A percentile compares a stretch with the other conserved stretches of the same genome.
Conservation (phyloP, 345 rosid species). For the Chamaenerion angustifolium region DNA sequence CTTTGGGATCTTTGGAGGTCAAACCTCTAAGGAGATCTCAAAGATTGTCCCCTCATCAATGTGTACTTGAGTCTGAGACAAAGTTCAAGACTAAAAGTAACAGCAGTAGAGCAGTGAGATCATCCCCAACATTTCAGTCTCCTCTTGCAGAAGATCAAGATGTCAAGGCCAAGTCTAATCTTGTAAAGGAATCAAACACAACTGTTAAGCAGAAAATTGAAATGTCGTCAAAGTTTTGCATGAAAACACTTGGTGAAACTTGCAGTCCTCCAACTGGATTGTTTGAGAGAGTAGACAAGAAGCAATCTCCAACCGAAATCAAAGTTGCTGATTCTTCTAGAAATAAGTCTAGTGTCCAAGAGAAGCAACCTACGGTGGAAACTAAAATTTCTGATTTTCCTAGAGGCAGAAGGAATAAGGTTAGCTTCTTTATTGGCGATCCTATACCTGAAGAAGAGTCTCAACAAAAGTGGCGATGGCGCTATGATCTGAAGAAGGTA, state of each 20-base stretch:
- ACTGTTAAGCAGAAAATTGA: too few species aligned
- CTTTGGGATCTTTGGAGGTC: constrained; percentile 12
- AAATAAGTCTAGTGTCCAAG: constrained; percentile 6
- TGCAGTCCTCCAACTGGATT: constrained; percentile 1
- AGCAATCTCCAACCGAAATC: constrained; percentile 18
- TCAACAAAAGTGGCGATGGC: constrained; percentile 72
- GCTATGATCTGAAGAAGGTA: constrained; percentile 83
- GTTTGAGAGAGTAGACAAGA: constrained; percentile 7
- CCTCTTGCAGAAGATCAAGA: not conserved
- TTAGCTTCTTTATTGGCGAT: constrained; percentile 45
- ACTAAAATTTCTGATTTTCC: too few species aligned
- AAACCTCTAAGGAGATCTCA: constrained; percentile 14
- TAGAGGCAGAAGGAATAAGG: not conserved
- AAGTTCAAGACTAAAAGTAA: too few species aligned
- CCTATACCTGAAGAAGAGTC: constrained; percentile 60
- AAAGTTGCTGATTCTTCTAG: constrained; percentile 10
- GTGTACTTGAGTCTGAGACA: constrained; percentile 4
- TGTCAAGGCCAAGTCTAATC: constrained; percentile 7
- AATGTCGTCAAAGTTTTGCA: too few species aligned
- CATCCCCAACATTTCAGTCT: constrained; percentile 12
- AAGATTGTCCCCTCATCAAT: constrained; percentile 10
- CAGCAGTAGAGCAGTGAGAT: not conserved
- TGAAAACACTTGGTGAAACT: not conserved
- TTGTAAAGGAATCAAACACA: constrained; percentile 2
- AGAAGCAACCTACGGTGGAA: too few species aligned